These are phyloP conservation scores for Liriodendron chinense DNA, from an alignment of 164 flowering plant genomes.

Conservation along the genomic window DNA sequence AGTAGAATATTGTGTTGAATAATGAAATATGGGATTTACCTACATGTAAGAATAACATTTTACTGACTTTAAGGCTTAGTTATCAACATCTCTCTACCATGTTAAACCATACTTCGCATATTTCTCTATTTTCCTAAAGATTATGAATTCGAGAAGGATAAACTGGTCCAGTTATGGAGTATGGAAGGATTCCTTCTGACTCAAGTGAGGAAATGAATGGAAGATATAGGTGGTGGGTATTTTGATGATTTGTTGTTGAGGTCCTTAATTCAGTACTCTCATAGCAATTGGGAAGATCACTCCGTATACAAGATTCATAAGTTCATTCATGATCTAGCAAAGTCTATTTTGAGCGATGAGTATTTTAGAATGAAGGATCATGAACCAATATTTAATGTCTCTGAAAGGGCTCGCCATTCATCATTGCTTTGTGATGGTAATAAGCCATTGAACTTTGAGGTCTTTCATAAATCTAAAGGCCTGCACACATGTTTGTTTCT, in stretches of 20 bases:
- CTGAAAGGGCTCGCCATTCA: background rate
- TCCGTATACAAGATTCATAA: constrained; percentile 6
- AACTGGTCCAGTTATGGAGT: constrained; percentile 19
- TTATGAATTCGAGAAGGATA: constrained; percentile 6
- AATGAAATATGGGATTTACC: constrained; percentile 6
- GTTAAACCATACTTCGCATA: constrained; percentile 19
- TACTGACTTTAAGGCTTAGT: constrained; percentile 19
- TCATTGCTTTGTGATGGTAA: background rate
- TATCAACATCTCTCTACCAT: constrained; percentile 15
- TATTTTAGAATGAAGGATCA: constrained; percentile 4
- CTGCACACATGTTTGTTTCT: constrained; percentile 4
- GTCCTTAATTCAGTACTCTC: constrained; percentile 11
- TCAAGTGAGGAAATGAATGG: constrained; percentile 1
- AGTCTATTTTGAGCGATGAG: constrained; percentile 1
- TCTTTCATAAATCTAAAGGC: background rate
- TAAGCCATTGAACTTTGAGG: background rate
- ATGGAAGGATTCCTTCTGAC: constrained; percentile 8
- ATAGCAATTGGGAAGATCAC: background rate
- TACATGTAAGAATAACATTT: background rate
- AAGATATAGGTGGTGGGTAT: constrained; percentile 13
- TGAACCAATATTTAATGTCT: background rate
- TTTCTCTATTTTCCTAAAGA: constrained; percentile 24
- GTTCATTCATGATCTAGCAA: constrained; percentile 12
- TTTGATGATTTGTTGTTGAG: constrained; percentile 17
- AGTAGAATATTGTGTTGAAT: constrained; percentile 5